Percentiles rank a stretch among this genome's conserved stretches.
phyloP scores from a whole-genome alignment of 2,329 filamentous ascomycete genomes.

The Epichloe glyceriae region DNA sequence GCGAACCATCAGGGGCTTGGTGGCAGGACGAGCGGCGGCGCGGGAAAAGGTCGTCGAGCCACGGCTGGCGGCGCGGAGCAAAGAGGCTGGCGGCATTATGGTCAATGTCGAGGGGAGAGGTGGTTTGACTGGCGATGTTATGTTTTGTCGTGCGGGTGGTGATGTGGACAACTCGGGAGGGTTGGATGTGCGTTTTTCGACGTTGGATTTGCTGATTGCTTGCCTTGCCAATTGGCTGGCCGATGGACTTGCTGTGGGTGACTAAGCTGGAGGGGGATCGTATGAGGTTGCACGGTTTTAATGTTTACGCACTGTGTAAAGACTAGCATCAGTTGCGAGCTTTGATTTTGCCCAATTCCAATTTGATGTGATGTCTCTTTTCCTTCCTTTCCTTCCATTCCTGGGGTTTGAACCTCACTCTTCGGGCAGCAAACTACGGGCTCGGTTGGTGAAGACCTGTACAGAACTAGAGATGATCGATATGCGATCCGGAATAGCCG shows the following conservation, averaged over 20 bases:
- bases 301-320: too few species aligned
- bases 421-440: too few species aligned
- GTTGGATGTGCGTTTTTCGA: conserved; percentile 12
- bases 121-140: background rate
- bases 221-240: conserved; percentile 9
- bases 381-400: too few species aligned
- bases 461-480: too few species aligned
- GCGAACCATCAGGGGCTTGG: conserved; percentile 40
- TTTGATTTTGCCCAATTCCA: conserved; percentile 8
- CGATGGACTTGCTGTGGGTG: conserved; percentile 19
- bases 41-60: conserved; percentile 51
- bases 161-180: conserved; percentile 6
- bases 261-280: conserved; percentile 16
- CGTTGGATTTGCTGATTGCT: conserved; percentile 14
- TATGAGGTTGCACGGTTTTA: conserved; percentile 9
- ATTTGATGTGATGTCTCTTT: conserved; percentile 7
- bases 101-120: conserved; percentile 6
- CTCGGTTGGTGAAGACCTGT: too few species aligned
- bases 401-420: too few species aligned
- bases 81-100: conserved; percentile 50
- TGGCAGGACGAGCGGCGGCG: conserved; percentile 45
- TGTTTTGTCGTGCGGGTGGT: background rate
- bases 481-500: too few species aligned
- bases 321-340: too few species aligned
- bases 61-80: conserved; percentile 62